Percentiles rank a stretch among this genome's conserved stretches.
Evolutionary conservation across 2,329 filamentous ascomycete genomes (phyloP).

Genomic region (Penicillium italicum): DNA sequence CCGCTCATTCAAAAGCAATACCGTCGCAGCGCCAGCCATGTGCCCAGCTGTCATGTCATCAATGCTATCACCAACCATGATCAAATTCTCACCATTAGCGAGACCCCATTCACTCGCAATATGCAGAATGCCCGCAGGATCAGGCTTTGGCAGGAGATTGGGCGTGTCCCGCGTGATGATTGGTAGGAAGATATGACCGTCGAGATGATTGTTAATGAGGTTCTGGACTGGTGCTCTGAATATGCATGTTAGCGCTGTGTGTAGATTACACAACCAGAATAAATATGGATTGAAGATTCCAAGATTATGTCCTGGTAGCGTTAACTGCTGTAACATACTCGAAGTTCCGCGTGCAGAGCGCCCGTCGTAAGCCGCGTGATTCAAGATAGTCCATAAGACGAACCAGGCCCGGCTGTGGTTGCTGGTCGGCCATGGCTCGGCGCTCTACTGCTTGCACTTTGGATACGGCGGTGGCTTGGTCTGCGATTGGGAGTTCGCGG

Average conservation of each 20-base stretch:
- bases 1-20: constrained; percentile 81
- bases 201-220: constrained; percentile 66
- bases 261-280: background rate
- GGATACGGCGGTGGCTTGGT: constrained; percentile 64
- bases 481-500: constrained; percentile 62
- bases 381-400: constrained; percentile 81
- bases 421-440: constrained; percentile 72
- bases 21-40: constrained; percentile 79
- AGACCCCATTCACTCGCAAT: constrained; percentile 76
- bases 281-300: background rate
- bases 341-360: constrained; percentile 92
- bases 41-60: constrained; percentile 91
- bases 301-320: background rate
- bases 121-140: constrained; percentile 81
- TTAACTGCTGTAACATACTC: constrained; percentile 49
- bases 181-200: constrained; percentile 65
- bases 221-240: constrained; percentile 42
- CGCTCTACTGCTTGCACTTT: constrained; percentile 77
- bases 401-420: constrained; percentile 74
- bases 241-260: background rate
- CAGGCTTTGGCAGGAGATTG: constrained; percentile 67
- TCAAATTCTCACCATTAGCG: constrained; percentile 42
- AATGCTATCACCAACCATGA: constrained; percentile 66
- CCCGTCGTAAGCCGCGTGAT: constrained; percentile 63
- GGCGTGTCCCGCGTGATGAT: constrained; percentile 79